phyloP scores from a whole-genome alignment of 306 rosid species.

The Clitoria ternatea region DNA sequence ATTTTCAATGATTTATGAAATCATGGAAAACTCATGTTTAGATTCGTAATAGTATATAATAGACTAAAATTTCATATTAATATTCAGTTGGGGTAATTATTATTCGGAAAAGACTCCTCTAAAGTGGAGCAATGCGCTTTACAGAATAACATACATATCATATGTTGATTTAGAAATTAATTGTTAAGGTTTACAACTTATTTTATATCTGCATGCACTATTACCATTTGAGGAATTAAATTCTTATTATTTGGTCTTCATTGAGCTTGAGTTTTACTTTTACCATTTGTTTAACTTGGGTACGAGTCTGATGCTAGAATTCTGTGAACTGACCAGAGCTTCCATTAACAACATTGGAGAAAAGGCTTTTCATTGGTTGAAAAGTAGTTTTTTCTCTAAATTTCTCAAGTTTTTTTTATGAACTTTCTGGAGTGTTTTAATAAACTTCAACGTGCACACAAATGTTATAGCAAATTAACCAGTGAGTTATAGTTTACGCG shows the following conservation, averaged over 20 bases:
- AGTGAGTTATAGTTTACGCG: background rate
- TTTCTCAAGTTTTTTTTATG: background rate
- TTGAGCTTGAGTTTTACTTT: background rate
- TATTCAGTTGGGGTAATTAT: background rate
- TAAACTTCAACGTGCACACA: background rate
- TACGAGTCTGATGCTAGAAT: background rate
- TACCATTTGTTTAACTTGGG: background rate
- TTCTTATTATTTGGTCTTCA: background rate
- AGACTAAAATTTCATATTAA: background rate
- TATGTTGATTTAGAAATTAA: too few relatives aligned
- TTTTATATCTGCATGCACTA: too few relatives aligned
- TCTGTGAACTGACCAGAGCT: background rate
- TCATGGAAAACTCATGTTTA: constrained; percentile 13
- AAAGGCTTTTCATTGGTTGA: background rate
- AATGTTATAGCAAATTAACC: background rate
- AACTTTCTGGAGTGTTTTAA: background rate
- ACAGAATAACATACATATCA: too few relatives aligned
- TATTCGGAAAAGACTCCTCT: too few relatives aligned
- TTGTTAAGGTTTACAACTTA: too few relatives aligned
- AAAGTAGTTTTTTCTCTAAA: too few relatives aligned
- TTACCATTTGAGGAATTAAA: too few relatives aligned
- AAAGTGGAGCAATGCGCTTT: too few relatives aligned
- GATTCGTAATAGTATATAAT: background rate
- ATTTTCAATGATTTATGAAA: background rate
- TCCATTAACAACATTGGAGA: background rate